Base-by-base conservation (phyloP, 148 eudicot species). In the Fallopia convolvulus region DNA sequence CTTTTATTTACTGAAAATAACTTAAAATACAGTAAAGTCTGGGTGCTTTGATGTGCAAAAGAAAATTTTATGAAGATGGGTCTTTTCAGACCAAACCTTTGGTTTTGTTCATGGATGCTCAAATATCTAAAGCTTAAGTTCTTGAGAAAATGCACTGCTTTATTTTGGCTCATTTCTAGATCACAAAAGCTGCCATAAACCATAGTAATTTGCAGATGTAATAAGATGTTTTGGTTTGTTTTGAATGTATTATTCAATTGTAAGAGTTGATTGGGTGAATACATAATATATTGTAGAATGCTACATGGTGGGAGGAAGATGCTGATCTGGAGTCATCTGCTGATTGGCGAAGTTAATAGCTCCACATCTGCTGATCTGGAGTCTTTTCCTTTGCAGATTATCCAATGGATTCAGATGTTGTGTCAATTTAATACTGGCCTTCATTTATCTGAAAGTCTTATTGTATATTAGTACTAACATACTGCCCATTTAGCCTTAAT, bases 271-370 rank as follows among this genome's bases (percentile, higher is more conserved):
- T 14, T n/a, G 14, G 20, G 63, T 65, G 70, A 32, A n/a, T 32
- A 13, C 40, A 30, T 65, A 39, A 46, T 26, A 26, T 26, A 26
- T 6, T 74, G 33, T 39, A 89, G 93, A 83, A 72, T 53, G 80
- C 89, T 18, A 89, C 93, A 66, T 89, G 93, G 93, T 89, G 90
- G 89, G 90, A 89, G 75, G 93, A 89, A 86, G 86, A 78, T 33
- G 82, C 85, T 11, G 89, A 86, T 18, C 63, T 84, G 72, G 93
- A 89, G 81, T 72, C 61, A 66, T 88, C 88, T 77, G 86, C 93
- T 63, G 89, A 81, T 66, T 89, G 93, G 93, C 89, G 93, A 76
- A 88, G 79, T 79, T 89, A 26, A 10, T 26, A 66, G 20, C 66
- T 60, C 13, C 4, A 1, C 72, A 15, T 41, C 30, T 33, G 82